Percentiles rank a stretch among this genome's conserved stretches.
These are phyloP conservation scores for Amaranthus hypochondriacus DNA, from an alignment of 148 eudicot species.

Conservation along the genomic window DNA sequence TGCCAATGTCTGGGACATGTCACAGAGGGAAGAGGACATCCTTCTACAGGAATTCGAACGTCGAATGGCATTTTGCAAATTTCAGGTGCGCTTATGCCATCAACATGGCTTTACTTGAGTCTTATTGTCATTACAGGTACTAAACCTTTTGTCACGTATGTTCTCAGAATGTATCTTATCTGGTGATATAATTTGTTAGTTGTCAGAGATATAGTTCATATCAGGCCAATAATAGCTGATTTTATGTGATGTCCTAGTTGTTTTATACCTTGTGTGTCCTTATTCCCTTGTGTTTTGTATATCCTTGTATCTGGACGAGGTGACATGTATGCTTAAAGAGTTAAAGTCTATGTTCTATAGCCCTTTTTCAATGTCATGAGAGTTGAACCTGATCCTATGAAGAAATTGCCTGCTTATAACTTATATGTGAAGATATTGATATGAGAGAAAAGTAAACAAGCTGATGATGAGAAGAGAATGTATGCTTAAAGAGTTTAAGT, in stretches of 20 bases:
- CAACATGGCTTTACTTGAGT: neutral
- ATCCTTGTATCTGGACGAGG: too few species aligned
- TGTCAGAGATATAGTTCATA: too few species aligned
- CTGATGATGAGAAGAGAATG: too few species aligned
- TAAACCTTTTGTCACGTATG: neutral
- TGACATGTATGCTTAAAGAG: too few species aligned
- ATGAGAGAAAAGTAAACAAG: too few species aligned
- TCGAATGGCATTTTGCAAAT: constrained; percentile 83
- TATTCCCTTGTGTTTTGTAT: neutral
- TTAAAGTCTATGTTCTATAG: too few species aligned
- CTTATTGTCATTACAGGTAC: neutral
- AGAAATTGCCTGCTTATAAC: too few species aligned
- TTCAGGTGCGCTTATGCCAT: constrained; percentile 51
- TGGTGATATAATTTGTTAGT: neutral
- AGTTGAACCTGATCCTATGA: too few species aligned
- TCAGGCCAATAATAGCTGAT: neutral
- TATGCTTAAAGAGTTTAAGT: too few species aligned
- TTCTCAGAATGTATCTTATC: neutral
- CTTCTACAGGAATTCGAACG: constrained; percentile 97
- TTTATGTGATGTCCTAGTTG: neutral
- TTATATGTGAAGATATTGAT: too few species aligned
- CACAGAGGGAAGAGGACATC: constrained; percentile 95
- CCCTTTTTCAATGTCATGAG: too few species aligned
- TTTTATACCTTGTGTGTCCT: neutral
- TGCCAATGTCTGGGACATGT: constrained; percentile 93